Base-by-base conservation (phyloP, 495 filamentous ascomycete species). In the Xylona heveae region DNA sequence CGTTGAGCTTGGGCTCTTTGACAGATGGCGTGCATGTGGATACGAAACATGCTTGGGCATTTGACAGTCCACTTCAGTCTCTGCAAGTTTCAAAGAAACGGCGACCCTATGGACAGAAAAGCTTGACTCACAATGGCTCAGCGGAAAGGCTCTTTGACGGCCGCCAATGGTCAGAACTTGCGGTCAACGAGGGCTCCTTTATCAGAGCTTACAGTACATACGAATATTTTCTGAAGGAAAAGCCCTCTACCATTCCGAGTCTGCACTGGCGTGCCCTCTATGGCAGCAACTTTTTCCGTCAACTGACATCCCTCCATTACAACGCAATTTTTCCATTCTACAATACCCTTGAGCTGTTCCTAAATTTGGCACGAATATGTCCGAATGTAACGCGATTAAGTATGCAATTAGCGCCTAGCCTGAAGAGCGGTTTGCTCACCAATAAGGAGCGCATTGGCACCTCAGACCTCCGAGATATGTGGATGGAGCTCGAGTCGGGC, bases 251-350 rank as follows among this genome's bases (percentile, higher is more conserved):
- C 16, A n/a, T 24, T 1, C 16, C n/a, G 10, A 30, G 42, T 19
- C 28, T 58, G 3, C 22, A 35, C 6, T n/a, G n/a, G n/a, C n/a
- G n/a, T n/a, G n/a, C n/a, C n/a, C n/a, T n/a, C n/a, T n/a, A n/a
- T n/a, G n/a, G n/a, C n/a, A n/a, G n/a, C n/a, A n/a, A n/a, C n/a
- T n/a, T n/a, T n/a, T n/a, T n/a, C n/a, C n/a, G n/a, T n/a, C 31
- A 30, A 4, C 36, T 60, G n/a, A 44, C 39, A 1, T 41, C 41
- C 4, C 52, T 60, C 33, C 42, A 43, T 20, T 60, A 58, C 30
- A 54, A 49, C 4, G 53, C 56, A 0, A 49, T 60, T 8, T 58
- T 60, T 24, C 56, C 56, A 2, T 58, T 58, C 31, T 58, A 53
- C 37, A 60, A 57, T 20, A 54, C 58, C 24, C 47, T 55, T 15